Evolutionary conservation across 225 moss, liverwort and hornwort genomes (phyloP), one percentile per base, ranked within the genome.

Genomic region (Physcomitrellopsis africana): DNA sequence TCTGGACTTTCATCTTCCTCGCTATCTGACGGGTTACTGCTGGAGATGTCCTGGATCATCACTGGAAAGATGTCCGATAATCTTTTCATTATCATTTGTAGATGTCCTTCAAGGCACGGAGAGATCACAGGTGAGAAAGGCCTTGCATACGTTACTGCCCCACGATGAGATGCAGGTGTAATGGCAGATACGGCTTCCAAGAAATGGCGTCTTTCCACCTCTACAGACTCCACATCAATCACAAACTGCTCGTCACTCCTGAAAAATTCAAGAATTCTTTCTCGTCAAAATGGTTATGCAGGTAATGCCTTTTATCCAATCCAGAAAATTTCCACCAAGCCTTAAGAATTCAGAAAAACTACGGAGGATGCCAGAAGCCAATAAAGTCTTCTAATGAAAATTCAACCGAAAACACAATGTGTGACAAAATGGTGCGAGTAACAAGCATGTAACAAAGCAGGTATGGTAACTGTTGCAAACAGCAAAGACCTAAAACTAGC

Each of bases 231-330:
- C 72, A 93, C 89, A 74, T 93, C 91, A 51, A 93, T 89, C 70
- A 93, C 87, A 46, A 91, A 91, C 80, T 93, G 91, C n/a, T 93
- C 93, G 82, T 93, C 91, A 82, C 91, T 91, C 82, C 89, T 89
- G 88, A 42, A 80, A 72, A 74, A 66, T 18, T 1, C 37, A 72
- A 12, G 17, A 62, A 3, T 7, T 45, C 44, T 58, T 18, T 16
- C 62, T 11, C 13, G 19, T 73, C 64, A 66, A 2, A 19, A 60
- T 17, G 60, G 64, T 14, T 11, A 32, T 1, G 32, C 64, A 45
- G 51, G 26, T 2, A 45, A 19, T 16, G 11, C 32, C 44, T 2
- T 37, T 18, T 20, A 20, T 11, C 68, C 15, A 24, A 57, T 37
- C 69, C 26, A 9, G 18, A 8, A 2, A 8, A 15, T 72, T 37